Base-by-base conservation (phyloP, 352 stramenopile genomes). In the Phytopythium mirpurense region DNA sequence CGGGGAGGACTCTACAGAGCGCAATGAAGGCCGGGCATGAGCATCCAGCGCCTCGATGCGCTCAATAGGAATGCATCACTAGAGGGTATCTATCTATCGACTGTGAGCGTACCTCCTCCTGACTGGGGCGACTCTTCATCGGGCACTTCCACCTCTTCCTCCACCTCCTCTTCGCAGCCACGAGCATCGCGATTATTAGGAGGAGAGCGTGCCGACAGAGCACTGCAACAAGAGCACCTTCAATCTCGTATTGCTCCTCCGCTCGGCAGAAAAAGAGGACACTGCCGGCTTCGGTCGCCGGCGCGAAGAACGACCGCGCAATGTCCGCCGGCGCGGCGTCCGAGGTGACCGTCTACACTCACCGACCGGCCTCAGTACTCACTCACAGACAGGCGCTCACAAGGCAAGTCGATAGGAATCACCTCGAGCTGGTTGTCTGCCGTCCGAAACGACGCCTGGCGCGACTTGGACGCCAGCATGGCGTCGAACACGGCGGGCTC, bases 181-280 rank as follows among this genome's bases (percentile, higher is more conserved):
- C 45, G 23, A 3, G 53, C 3, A 1, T n/a, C 19, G 40, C 31
- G 5, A 15, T 10, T 34, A 15, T 11, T 51, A 4, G n/a, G 2
- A 31, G 12, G 2, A 15, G 35, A 16, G 19, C 6, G 2, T 47
- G 18, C 21, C 6, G 32, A 10, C 40, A 5, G 8, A 3, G 10
- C 1, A 14, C 35, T 9, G 19, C 37, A 45, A n/a, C 38, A 3
- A 36, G 16, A 5, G 9, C 47, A 83, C 72, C 72, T 81, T 92
- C 74, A 0, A 92, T 48, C 47, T 87, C 75, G 29, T 80, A 72
- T 32, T 87, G 71, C 52, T 89, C 70, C 44, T 90, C 75, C 4
- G 62, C 68, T 29, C 73, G 69, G 44, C 70, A 88, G 56, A 93
- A 93, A 61, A 95, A 95, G 7, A 91, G 56, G 16, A 93, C 68